Evolutionary conservation across 2,329 filamentous ascomycete genomes (phyloP).

Genomic region (Didymella lethalis): DNA sequence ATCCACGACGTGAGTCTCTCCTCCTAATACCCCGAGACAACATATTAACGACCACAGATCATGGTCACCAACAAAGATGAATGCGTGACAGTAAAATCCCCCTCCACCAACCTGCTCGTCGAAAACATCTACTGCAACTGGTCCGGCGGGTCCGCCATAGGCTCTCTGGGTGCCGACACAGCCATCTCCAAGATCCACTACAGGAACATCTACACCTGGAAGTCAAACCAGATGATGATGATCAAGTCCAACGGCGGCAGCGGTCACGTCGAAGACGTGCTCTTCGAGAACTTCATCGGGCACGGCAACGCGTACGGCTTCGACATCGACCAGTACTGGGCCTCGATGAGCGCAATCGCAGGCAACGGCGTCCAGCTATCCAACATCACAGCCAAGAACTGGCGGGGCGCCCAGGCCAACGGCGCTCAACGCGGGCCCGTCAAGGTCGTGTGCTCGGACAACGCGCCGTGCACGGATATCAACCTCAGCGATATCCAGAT

Average conservation of each 20-base stretch:
- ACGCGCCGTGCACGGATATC: constrained; percentile 62
- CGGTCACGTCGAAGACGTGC: constrained; percentile 60
- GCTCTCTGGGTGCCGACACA: constrained; percentile 60
- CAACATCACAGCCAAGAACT: constrained; percentile 64
- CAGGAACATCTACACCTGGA: constrained; percentile 65
- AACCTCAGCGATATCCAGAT: constrained; percentile 61
- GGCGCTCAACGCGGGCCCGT: constrained; percentile 62
- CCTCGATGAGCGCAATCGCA: constrained; percentile 49
- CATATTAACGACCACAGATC: constrained; percentile 40
- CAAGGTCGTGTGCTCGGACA: constrained; percentile 60
- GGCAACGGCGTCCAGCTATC: constrained; percentile 62
- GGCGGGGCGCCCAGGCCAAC: constrained; percentile 63
- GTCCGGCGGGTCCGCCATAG: constrained; percentile 67
- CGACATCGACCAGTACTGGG: constrained; percentile 64
- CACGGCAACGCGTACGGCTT: constrained; percentile 66
- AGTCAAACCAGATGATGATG: constrained; percentile 70
- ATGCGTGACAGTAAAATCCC: constrained; percentile 64
- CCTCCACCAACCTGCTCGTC: constrained; percentile 62
- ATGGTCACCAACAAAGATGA: constrained; percentile 70
- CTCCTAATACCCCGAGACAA: background rate
- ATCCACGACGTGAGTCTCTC: constrained; percentile 58
- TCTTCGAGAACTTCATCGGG: constrained; percentile 67
- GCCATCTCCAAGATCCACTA: constrained; percentile 63
- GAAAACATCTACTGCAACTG: constrained; percentile 70
- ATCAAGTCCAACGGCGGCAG: constrained; percentile 68